Evolutionary conservation across 2,329 filamentous ascomycete species (phyloP).

Genomic region (Colletotrichum costaricense): DNA sequence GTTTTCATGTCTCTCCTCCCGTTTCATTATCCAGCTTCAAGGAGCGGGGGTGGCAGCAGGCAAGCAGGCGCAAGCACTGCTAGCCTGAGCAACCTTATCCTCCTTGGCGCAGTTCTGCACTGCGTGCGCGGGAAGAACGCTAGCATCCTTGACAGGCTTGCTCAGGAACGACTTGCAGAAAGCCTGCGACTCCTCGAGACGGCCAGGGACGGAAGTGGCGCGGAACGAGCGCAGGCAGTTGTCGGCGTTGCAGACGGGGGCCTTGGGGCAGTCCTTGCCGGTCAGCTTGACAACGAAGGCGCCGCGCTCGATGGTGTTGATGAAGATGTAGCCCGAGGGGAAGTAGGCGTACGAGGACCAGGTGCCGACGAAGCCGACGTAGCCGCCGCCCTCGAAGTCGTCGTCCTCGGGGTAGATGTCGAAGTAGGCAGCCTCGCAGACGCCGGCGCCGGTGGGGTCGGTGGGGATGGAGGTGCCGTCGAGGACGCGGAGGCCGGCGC

Average conservation of each 20-base stretch:
- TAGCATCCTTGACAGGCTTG: conserved; percentile 35
- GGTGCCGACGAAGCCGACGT: conserved; percentile 53
- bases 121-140: conserved; percentile 38
- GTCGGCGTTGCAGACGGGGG: conserved; percentile 46
- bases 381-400: conserved; percentile 47
- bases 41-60: conserved; percentile 37
- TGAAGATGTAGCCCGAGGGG: conserved; percentile 59
- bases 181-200: conserved; percentile 44
- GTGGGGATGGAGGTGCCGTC: conserved; percentile 48
- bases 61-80: conserved; percentile 39
- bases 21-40: not conserved
- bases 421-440: conserved; percentile 62
- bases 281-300: conserved; percentile 58
- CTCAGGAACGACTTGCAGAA: conserved; percentile 44
- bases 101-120: conserved; percentile 37
- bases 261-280: conserved; percentile 33
- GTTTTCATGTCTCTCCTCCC: not conserved
- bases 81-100: conserved; percentile 38
- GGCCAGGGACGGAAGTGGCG: conserved; percentile 46
- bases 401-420: conserved; percentile 65
- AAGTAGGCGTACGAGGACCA: conserved; percentile 63
- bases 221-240: conserved; percentile 52
- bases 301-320: conserved; percentile 65
- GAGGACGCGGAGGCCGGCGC: conserved; percentile 56
- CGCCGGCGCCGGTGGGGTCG: conserved; percentile 56